Conservation (phyloP, 179 eudicot species). For the Beta lomatogona region DNA sequence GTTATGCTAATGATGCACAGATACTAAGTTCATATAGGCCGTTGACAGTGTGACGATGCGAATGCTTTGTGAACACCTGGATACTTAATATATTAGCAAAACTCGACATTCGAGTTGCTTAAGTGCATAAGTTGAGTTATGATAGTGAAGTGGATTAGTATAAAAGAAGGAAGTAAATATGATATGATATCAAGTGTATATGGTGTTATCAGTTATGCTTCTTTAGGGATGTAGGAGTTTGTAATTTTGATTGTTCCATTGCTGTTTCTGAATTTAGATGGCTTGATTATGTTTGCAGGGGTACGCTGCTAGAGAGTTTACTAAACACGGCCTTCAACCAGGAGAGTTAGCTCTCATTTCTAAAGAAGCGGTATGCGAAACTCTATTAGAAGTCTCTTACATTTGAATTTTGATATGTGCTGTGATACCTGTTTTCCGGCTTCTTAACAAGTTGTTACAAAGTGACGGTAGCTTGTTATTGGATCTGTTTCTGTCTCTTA, state of each 20-base stretch:
- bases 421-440: background rate
- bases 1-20: background rate
- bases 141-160: background rate
- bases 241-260: background rate
- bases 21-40: background rate
- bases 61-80: background rate
- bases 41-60: background rate
- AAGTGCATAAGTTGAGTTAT: background rate
- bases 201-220: background rate
- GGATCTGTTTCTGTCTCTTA: background rate
- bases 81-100: background rate
- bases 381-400: background rate
- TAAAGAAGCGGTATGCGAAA: conserved; percentile 41
- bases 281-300: conserved; percentile 50
- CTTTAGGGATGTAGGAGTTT: background rate
- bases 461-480: conserved; percentile 5
- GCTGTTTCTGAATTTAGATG: conserved; percentile 2
- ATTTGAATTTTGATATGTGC: background rate
- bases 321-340: conserved; percentile 79
- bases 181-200: background rate
- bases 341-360: conserved; percentile 93
- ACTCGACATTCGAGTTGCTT: no score
- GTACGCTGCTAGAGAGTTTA: conserved; percentile 90
- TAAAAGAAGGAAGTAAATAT: no score
- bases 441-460: background rate